Base-by-base conservation (phyloP, 2,329 filamentous ascomycete species). In the Dendryphion nanum region DNA sequence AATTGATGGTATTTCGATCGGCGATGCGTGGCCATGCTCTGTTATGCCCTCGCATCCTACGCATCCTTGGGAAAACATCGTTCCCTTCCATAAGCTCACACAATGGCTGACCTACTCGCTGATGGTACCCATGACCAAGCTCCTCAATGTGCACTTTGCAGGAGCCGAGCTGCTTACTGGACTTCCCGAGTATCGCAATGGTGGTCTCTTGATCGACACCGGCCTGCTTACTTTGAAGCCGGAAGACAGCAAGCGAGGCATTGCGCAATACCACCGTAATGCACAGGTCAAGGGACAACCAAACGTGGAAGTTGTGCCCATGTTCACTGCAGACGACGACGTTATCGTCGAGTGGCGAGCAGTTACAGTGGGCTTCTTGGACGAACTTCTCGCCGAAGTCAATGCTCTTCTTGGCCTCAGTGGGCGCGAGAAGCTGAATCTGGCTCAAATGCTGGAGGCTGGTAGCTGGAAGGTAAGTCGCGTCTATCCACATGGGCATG, bases 91-190 rank as follows among this genome's bases (percentile, higher is more conserved):
- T 73, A 95, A 95, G 69, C 37, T 95, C 23, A 94, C 89, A 0
- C 89, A 95, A 66, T 96, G 90, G 90, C 82, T 96, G 39, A 88
- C 86, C 34, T 95, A 95, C 68, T 95, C 89, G 2, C 78, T 96
- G 39, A 94, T 94, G 86, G 84, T 89, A 17, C 89, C 89, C 0
- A 94, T 95, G 84, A 80, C 83, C 39, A 86, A 82, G 48, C 67
- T 95, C 16, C 81, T 95, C 53, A 79, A 85, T 40, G 82, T 94
- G 42, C 81, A 89, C 49, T 93, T 93, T 63, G 82, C 85, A 3
- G 88, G 89, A 30, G 80, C 81, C 2, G 86, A 94, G 81, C 76
- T 94, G 5, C 75, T 95, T 48, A 96, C 90, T 1, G 90, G 89
- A 16, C 73, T 96, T 3, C 89, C 90, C 0, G 90, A 96, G 62